Percentiles rank a stretch among this genome's conserved stretches.
Evolutionary conservation across 2,329 filamentous ascomycete species (phyloP).

Genomic region (Xylariaceae sp.): DNA sequence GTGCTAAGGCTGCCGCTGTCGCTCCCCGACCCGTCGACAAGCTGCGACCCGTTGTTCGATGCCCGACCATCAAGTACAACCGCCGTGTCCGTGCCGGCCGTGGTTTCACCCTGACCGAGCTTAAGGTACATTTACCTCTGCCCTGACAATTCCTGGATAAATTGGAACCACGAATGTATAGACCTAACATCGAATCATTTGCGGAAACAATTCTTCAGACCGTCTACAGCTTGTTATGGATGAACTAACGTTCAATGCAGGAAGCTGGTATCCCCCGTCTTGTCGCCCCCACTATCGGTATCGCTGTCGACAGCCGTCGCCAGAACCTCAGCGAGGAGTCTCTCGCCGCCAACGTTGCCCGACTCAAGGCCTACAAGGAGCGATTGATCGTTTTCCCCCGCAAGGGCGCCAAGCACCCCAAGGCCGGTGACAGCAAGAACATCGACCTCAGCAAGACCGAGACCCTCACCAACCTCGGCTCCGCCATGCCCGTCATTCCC

Average conservation of each 20-base stretch:
- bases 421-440: slow-evolving; percentile 88
- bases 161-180: too few species aligned
- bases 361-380: slow-evolving; percentile 95
- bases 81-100: slow-evolving; percentile 92
- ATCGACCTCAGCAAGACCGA: slow-evolving; percentile 64
- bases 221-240: not conserved
- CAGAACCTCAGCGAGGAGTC: slow-evolving; percentile 96
- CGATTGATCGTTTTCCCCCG: slow-evolving; percentile 97
- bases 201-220: too few species aligned
- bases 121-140: slow-evolving; percentile 69
- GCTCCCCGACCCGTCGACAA: slow-evolving; percentile 97
- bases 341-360: slow-evolving; percentile 89
- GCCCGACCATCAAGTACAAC: slow-evolving; percentile 99
- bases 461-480: slow-evolving; percentile 51
- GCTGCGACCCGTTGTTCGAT: slow-evolving; percentile 92
- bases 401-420: slow-evolving; percentile 79
- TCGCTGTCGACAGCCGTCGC: slow-evolving; percentile 93
- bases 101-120: slow-evolving; percentile 95
- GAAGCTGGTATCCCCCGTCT: slow-evolving; percentile 94
- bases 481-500: slow-evolving; percentile 69
- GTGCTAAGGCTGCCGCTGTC: slow-evolving; percentile 90
- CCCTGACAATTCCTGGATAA: too few species aligned
- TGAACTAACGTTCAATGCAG: slow-evolving; percentile 41
- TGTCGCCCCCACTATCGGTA: slow-evolving; percentile 92
- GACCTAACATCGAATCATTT: too few species aligned